Percentiles rank a stretch among this genome's conserved stretches.
These are phyloP conservation scores for Colletotrichum filicis DNA, from an alignment of 2,329 filamentous ascomycete species.

Conservation along the genomic window DNA sequence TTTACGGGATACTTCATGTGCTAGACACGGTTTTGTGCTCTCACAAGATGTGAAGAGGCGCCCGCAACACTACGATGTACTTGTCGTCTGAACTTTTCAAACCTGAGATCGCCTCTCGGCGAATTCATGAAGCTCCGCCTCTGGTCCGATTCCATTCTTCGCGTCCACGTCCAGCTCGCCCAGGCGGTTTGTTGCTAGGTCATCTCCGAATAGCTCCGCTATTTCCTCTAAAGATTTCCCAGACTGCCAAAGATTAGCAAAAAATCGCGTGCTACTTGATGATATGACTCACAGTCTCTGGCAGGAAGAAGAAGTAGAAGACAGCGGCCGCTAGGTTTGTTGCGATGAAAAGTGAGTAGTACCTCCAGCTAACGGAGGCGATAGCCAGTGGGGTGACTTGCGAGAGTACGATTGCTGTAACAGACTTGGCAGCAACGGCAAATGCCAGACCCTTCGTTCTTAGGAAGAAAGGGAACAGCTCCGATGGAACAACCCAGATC, in stretches of 20 bases:
- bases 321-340: conserved; percentile 42
- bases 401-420: conserved; percentile 42
- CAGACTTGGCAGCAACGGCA: conserved; percentile 44
- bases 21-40: too few relatives aligned
- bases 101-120: not conserved
- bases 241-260: conserved; percentile 8
- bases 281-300: conserved; percentile 32
- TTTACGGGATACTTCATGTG: too few relatives aligned
- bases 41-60: not conserved
- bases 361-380: conserved; percentile 47
- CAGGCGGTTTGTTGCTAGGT: conserved; percentile 14
- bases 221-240: conserved; percentile 39
- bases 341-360: conserved; percentile 51
- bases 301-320: conserved; percentile 45
- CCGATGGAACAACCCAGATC: conserved; percentile 46
- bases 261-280: not conserved
- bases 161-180: conserved; percentile 26
- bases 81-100: not conserved
- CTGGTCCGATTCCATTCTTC: conserved; percentile 11
- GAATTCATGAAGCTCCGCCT: conserved; percentile 16
- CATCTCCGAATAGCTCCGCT: conserved; percentile 42
- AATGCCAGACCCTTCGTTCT: conserved; percentile 45
- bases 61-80: not conserved
- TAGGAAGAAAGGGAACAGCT: conserved; percentile 42
- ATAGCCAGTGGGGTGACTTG: conserved; percentile 49